A percentile compares a stretch with the other conserved stretches of the same genome.
Conservation (phyloP, 1,139 yeast genomes). For the Zygosaccharomyces pseudobailii region DNA sequence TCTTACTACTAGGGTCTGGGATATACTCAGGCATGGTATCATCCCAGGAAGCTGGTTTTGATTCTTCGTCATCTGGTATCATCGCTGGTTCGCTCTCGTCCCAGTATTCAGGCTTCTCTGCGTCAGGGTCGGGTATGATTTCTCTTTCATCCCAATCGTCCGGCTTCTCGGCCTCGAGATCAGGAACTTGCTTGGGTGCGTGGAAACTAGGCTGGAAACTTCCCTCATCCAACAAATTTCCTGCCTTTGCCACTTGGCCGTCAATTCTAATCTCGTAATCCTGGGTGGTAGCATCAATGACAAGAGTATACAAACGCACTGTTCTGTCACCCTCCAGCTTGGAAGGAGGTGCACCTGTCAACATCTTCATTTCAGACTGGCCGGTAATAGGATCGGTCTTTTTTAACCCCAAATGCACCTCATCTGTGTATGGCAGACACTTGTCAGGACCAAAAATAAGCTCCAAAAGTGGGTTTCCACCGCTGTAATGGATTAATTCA, state of each 20-base stretch:
- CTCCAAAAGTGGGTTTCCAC: conserved; percentile 65
- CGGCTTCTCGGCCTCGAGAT: conserved; percentile 63
- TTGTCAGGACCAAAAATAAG: conserved; percentile 94
- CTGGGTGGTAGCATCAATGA: conserved; percentile 53
- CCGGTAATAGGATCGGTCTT: conserved; percentile 55
- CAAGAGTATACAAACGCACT: conserved; percentile 71
- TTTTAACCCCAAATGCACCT: conserved; percentile 69
- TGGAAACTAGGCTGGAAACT: conserved; percentile 57
- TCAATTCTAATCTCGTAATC: conserved; percentile 76
- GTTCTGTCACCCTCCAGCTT: conserved; percentile 47
- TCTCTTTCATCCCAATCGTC: conserved; percentile 72
- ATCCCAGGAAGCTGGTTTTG: conserved; percentile 75
- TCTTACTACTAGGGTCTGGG: conserved; percentile 57
- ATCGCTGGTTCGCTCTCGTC: conserved; percentile 58
- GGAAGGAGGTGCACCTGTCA: conserved; percentile 52
- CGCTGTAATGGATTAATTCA: conserved; percentile 38
- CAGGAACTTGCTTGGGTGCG: conserved; percentile 60
- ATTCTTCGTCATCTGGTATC: conserved; percentile 62
- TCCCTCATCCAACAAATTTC: conserved; percentile 52
- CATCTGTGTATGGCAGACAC: conserved; percentile 70
- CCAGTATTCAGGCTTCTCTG: conserved; percentile 76
- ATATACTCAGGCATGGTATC: conserved; percentile 56
- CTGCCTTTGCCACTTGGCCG: conserved; percentile 68
- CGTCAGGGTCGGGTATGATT: conserved; percentile 61
- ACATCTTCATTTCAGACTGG: conserved; percentile 61